Percentiles rank a stretch among this genome's conserved stretches.
Conservation (phyloP, 1,284 basidiomycete species). For the Marasmius oreades region DNA sequence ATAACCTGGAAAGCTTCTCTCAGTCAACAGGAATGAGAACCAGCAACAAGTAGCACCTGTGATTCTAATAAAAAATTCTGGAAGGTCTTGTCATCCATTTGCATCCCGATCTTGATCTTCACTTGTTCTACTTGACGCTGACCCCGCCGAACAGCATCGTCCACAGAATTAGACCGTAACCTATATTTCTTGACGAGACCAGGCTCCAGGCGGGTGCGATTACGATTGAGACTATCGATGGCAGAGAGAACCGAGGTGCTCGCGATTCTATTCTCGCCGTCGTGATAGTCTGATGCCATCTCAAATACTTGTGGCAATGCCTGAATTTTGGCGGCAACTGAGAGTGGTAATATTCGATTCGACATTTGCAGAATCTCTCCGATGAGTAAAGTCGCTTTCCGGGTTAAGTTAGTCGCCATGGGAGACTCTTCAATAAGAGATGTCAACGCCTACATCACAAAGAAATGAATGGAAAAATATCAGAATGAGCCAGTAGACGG, state of each 20-base stretch:
- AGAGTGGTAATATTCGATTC: constrained; percentile 84
- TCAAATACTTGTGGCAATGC: constrained; percentile 85
- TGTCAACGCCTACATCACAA: constrained; percentile 64
- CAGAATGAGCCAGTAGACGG: constrained; percentile 20
- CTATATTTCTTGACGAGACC: constrained; percentile 49
- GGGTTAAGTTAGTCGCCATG: constrained; percentile 64
- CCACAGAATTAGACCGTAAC: constrained; percentile 71
- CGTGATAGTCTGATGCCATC: constrained; percentile 75
- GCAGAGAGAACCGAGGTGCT: constrained; percentile 84
- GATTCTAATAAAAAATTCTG: constrained; percentile 81
- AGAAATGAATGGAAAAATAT: not conserved
- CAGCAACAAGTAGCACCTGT: constrained; percentile 47
- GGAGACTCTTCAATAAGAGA: constrained; percentile 78
- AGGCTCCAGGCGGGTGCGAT: constrained; percentile 66
- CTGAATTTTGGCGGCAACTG: constrained; percentile 83
- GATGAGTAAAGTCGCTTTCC: constrained; percentile 91
- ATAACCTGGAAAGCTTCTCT: constrained; percentile 55
- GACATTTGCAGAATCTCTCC: constrained; percentile 89
- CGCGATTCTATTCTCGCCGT: constrained; percentile 73
- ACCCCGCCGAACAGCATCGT: constrained; percentile 84
- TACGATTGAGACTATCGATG: constrained; percentile 90
- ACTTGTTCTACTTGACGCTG: constrained; percentile 89
- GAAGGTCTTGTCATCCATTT: constrained; percentile 91
- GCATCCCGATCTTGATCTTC: constrained; percentile 85
- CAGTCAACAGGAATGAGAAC: constrained; percentile 10